Evolutionary conservation across 2,329 filamentous ascomycete genomes (phyloP), one percentile per base, ranked within the genome.

Genomic region (Falciphora oryzae): DNA sequence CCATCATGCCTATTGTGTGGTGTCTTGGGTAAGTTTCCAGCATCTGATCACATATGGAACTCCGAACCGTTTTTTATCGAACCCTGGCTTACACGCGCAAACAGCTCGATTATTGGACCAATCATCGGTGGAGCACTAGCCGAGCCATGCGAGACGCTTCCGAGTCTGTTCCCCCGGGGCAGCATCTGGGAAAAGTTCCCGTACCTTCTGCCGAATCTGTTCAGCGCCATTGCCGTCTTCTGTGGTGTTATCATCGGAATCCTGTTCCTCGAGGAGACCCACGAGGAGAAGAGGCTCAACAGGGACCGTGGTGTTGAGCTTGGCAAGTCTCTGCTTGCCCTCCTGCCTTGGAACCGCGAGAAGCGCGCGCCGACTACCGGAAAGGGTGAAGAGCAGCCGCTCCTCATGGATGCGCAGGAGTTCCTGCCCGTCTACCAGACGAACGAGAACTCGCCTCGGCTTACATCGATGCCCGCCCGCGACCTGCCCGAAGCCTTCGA

Each of bases 1-100:
- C 94, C 16, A 93, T 98, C 70, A 97, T 99, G 93, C 95, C 95
- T 8, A 92, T 97, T 74, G 92, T 98, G 31, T 99, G 95, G 95
- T 97, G 93, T 74, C 84, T 99, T 73, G 95, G 95, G 82, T 92
- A 81, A 78, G 82, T 78, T 60, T 29, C 67, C 18, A 53, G 61
- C n/a, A 56, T 22, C 58, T 4, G 44, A 28, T 13, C 6, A 22
- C 13, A 7, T 13, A 11, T 25, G 1, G n/a, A 18, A 25, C 29
- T 29, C 29, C 2, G 14, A 27, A 22, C 65, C 73, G 67, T 75
- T 71, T 65, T 25, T 27, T 27, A 5, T 60, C 59, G 35, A 32
- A 64, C 60, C 38, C 29, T 31, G 57, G 31, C 27, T 28, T 58
- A 28, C 25, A 58, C 57, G 57, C 61, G 38, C 57, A 31, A 66